Base-by-base conservation (phyloP, 805 yeast genomes). In the Lipomyces kockii region DNA sequence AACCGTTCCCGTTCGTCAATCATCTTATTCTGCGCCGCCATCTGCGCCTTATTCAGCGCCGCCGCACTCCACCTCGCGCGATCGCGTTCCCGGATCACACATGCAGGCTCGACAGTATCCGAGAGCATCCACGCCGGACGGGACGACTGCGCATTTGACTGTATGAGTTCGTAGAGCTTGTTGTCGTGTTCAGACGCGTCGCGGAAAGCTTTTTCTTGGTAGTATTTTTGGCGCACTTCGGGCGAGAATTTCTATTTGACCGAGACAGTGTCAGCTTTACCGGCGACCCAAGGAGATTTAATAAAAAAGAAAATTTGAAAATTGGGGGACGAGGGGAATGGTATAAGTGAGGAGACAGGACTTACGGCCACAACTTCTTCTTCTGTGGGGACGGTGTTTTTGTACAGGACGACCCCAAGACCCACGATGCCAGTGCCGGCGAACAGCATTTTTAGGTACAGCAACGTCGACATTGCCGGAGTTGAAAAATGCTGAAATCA, bases 301-400 rank as follows among this genome's bases (percentile, higher is more conserved):
- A 14, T 9, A 34, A 43, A 43, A 27, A 22, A 20, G 27, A 58
- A 25, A 58, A 17, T 20, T 7, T 32, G 22, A 5, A 37, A 27
- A 27, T 27, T 2, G 29, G 29, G 29, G 4, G 29, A 27, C 29
- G 4, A 3, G 29, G n/a, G n/a, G 29, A 17, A 37, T 14, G 29
- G 29, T 6, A 20, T 29, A 29, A 32, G 22, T 27, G 29, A 27
- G 39, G 14, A 6, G 25, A 6, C 57, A 46, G 34, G 64, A 35
- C 43, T 17, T 53, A 68, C 79, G 0, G 87, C 86, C 54, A 92
- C 83, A 35, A 94, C 77, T 75, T 93, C 85, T 72, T 91, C 97
- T 71, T 91, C 97, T 1, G 94, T 85, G 3, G 98, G 98, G 0
- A 92, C 89, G 0, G 93, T 86, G 77, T 86, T 90, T 70, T 87